Percentiles rank a stretch among this genome's conserved stretches.
phyloP scores from a whole-genome alignment of 805 yeast genomes.

The Kodamaea neixiangensis region DNA sequence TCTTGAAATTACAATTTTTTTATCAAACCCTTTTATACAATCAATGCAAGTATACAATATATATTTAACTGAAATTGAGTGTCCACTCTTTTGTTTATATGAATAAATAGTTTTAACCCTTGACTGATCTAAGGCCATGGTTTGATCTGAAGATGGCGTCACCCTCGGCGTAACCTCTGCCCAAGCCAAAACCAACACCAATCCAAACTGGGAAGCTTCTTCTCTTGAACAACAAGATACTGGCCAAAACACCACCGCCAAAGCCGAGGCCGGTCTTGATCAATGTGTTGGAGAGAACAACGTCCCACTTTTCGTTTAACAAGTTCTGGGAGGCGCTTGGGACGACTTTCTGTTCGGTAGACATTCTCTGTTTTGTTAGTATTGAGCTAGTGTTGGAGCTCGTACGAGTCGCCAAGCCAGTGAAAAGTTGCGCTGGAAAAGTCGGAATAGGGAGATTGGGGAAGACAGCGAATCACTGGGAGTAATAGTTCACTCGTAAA shows the following conservation, averaged over 20 bases:
- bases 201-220: slow-evolving; percentile 98
- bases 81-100: slow-evolving; percentile 4
- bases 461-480: neutral
- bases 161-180: slow-evolving; percentile 98
- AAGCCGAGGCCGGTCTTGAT: slow-evolving; percentile 96
- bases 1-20: slow-evolving; percentile 1
- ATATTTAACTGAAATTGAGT: slow-evolving; percentile 1
- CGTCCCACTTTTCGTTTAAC: slow-evolving; percentile 86
- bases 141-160: slow-evolving; percentile 89
- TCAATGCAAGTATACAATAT: slow-evolving; percentile 5
- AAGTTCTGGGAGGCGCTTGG: slow-evolving; percentile 54
- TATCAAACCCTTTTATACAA: neutral
- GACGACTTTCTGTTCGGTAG: slow-evolving; percentile 37
- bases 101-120: slow-evolving; percentile 46
- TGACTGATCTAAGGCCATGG: slow-evolving; percentile 75
- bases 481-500: neutral
- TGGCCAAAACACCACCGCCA: slow-evolving; percentile 93
- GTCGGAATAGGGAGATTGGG: no score
- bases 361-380: slow-evolving; percentile 22
- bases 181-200: slow-evolving; percentile 96
- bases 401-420: no score
- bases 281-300: slow-evolving; percentile 88
- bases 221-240: slow-evolving; percentile 87
- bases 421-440: neutral
- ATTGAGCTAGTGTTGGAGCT: no score